Evolutionary conservation across 192 early-diverging fungal species (phyloP).

Genomic region (Backusella liffmaniae): DNA sequence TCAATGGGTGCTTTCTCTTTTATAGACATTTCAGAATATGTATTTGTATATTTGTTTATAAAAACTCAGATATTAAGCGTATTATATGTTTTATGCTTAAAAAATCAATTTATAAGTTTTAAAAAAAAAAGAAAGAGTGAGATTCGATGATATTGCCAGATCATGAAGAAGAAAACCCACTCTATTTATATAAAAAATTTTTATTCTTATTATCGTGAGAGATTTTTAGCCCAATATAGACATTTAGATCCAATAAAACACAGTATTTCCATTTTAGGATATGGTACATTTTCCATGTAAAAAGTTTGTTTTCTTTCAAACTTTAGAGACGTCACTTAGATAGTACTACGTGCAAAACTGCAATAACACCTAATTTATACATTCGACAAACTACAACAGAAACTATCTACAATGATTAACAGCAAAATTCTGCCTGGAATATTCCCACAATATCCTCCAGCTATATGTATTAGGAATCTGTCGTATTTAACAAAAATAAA

Average conservation of each 20-base stretch:
- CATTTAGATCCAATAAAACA: neutral
- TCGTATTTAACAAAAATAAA: neutral
- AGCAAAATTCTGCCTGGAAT: too few relatives aligned
- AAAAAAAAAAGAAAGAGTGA: neutral
- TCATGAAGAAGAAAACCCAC: neutral
- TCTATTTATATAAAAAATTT: neutral
- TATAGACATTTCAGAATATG: neutral
- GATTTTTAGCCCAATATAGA: neutral
- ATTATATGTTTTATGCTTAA: neutral
- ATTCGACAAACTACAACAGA: neutral
- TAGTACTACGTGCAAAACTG: too few relatives aligned
- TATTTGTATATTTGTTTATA: neutral
- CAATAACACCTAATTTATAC: neutral
- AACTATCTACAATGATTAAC: too few relatives aligned
- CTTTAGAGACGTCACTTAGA: neutral
- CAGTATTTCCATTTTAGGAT: neutral
- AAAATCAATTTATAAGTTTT: neutral
- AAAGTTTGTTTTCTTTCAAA: neutral
- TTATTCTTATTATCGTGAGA: neutral
- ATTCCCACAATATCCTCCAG: neutral
- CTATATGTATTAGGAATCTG: too few relatives aligned
- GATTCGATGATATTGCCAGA: neutral
- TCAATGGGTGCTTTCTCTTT: neutral
- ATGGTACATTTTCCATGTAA: neutral
- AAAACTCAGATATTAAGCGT: neutral